Evolutionary conservation across 1,139 yeast genomes (phyloP).

Genomic region (Diutina mesorugosa): DNA sequence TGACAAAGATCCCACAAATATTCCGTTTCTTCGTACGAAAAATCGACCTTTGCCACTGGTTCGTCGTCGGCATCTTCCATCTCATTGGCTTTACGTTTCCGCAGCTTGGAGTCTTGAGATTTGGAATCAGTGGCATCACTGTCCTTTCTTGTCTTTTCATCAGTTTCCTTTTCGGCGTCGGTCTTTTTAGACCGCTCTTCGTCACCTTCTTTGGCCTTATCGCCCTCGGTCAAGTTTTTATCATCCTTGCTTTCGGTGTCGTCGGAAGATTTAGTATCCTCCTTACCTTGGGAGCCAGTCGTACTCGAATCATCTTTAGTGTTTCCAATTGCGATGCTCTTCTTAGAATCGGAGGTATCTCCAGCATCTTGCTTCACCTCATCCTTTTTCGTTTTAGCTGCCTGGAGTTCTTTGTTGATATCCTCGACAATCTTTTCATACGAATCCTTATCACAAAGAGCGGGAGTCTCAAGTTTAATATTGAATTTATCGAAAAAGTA

Average conservation of each 20-base stretch:
- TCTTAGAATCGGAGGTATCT: conserved; percentile 7
- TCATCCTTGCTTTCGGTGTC: not conserved
- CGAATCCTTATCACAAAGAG: conserved; percentile 50
- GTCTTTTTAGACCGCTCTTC: not conserved
- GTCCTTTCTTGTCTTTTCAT: not conserved
- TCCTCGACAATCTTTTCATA: conserved; percentile 38
- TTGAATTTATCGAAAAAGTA: conserved; percentile 71
- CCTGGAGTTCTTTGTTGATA: conserved; percentile 13
- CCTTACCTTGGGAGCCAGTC: not conserved
- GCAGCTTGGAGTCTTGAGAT: not conserved
- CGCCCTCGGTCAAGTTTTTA: not conserved
- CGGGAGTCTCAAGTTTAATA: conserved; percentile 57
- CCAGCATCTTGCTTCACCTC: conserved; percentile 10
- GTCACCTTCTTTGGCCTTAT: not conserved
- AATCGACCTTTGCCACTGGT: not conserved
- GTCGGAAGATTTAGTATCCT: not conserved
- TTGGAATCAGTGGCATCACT: not conserved
- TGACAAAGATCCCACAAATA: conserved; percentile 63
- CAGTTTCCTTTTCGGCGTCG: not conserved
- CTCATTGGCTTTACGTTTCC: not conserved
- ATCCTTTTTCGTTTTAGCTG: conserved; percentile 3
- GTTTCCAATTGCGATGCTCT: not conserved
- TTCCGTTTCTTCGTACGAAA: conserved; percentile 55
- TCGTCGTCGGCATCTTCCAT: not conserved
- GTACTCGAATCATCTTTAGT: conserved; percentile 5